These are phyloP conservation scores for Epichloe aotearoae DNA, from an alignment of 2,329 filamentous ascomycete species.

Conservation along the genomic window DNA sequence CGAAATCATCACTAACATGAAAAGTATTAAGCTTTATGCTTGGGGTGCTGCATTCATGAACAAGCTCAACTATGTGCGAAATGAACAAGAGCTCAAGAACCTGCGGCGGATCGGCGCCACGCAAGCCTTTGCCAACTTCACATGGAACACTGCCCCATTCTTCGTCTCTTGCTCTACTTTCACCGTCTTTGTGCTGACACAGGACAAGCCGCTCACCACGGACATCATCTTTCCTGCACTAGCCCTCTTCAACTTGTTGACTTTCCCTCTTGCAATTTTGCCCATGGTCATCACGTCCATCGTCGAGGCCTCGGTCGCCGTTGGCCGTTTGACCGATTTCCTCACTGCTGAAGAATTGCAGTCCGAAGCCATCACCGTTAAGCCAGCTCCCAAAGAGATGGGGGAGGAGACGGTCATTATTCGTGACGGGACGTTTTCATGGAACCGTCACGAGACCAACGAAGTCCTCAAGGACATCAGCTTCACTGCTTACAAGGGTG, in stretches of 20 bases:
- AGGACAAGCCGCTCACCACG: slow-evolving; percentile 68
- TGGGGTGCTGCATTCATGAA: slow-evolving; percentile 97
- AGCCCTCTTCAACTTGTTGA: slow-evolving; percentile 89
- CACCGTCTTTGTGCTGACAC: slow-evolving; percentile 80
- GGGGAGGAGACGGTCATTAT: slow-evolving; percentile 88
- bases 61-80: slow-evolving; percentile 89
- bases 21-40: slow-evolving; percentile 96
- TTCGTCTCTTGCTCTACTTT: slow-evolving; percentile 96
- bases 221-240: slow-evolving; percentile 91
- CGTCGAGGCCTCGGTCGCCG: slow-evolving; percentile 89
- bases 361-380: slow-evolving; percentile 59
- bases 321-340: slow-evolving; percentile 71
- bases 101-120: slow-evolving; percentile 90
- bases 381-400: slow-evolving; percentile 55
- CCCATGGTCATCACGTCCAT: slow-evolving; percentile 98
- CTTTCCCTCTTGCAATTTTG: slow-evolving; percentile 84
- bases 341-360: slow-evolving; percentile 85
- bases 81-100: slow-evolving; percentile 90
- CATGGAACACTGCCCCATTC: slow-evolving; percentile 95
- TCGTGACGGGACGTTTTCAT: slow-evolving; percentile 79
- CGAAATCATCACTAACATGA: slow-evolving; percentile 99
- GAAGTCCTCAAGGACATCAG: slow-evolving; percentile 70
- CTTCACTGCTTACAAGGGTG: slow-evolving; percentile 81
- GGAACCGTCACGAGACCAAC: slow-evolving; percentile 70
- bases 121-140: slow-evolving; percentile 91